A percentile compares a stretch with the other conserved stretches of the same genome.
These are phyloP conservation scores for Backusella psychrophila DNA, from an alignment of 192 early-diverging fungal species.

Conservation along the genomic window DNA sequence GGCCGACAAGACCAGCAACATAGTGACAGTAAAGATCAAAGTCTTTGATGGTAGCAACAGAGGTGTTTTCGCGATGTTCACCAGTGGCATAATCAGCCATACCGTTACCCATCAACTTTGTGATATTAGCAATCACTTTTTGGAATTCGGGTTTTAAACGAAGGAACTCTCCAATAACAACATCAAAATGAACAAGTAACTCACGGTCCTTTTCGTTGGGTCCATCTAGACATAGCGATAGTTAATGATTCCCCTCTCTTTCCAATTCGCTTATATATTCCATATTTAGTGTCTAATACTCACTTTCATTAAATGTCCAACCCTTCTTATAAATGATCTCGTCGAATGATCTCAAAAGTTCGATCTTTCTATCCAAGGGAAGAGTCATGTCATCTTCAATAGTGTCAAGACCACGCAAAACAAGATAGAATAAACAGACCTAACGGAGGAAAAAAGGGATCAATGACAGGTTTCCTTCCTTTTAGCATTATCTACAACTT, in stretches of 20 bases:
- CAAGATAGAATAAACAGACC: constrained; percentile 95
- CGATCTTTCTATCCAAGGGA: constrained; percentile 68
- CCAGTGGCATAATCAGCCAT: constrained; percentile 86
- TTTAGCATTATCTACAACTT: constrained; percentile 20
- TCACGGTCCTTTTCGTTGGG: constrained; percentile 93
- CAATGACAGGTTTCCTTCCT: constrained; percentile 37
- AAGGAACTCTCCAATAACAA: constrained; percentile 89
- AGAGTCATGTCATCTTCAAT: constrained; percentile 99
- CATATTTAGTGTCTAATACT: constrained; percentile 37
- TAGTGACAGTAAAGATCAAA: constrained; percentile 98
- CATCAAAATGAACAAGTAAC: constrained; percentile 85
- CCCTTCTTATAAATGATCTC: constrained; percentile 73
- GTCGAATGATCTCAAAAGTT: constrained; percentile 80
- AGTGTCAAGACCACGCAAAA: constrained; percentile 95
- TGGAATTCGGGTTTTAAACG: constrained; percentile 75
- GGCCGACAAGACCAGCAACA: constrained; percentile 94
- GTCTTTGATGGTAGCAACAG: constrained; percentile 74
- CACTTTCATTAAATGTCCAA: constrained; percentile 78
- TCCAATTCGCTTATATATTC: background rate
- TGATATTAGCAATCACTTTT: constrained; percentile 87
- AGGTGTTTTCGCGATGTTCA: constrained; percentile 44
- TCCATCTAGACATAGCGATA: constrained; percentile 40
- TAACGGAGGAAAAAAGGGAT: constrained; percentile 34
- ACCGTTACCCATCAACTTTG: constrained; percentile 89
- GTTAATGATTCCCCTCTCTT: background rate